Evolutionary conservation across 2,329 filamentous ascomycete species (phyloP), one percentile per base, ranked within the genome.

Genomic region (Stagonosporopsis tanaceti): DNA sequence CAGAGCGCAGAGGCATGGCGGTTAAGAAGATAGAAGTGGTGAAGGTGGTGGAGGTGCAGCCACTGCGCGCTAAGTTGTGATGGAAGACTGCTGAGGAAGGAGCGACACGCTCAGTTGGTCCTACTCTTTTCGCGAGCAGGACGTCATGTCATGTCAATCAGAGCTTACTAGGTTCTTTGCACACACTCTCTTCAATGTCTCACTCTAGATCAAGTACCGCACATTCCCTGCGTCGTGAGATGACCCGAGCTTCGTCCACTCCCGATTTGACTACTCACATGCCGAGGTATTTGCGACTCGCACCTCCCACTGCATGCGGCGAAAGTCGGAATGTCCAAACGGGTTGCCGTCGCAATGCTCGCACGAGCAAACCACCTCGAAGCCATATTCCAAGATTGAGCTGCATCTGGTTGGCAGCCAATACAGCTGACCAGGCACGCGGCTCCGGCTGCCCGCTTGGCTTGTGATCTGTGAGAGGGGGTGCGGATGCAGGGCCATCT

Each of bases 201-300:
- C n/a, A 35, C 4, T 17, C 32, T 11, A 14, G 27, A 34, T 14
- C 15, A 34, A 34, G 6, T 14, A 34, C 20, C 20, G 32, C 15
- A 34, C 32, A 34, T 34, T 15, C 12, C 5, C 14, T 34, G 14
- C 32, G 32, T 35, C 2, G 25, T 52, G 38, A 52, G 38, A 53
- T 48, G 15, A 3, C 39, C 54, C 44, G 54, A 53, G 39, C 34
- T 35, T 39, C 22, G 12, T 34, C 45, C 25, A 22, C 30, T 32
- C 54, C 50, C 38, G 28, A 38, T 12, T 15, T 32, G 12, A 34
- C 50, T 39, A 47, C 38, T 39, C 41, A 63, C 38, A 50, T 47
- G 47, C 61, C 61, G 59, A 62, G 61, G 61, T 47, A 58, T 20
- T 39, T 47, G 11, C 41, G 24, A 42, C 45, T 47, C 59, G 32